Base-by-base conservation (phyloP, 2,329 filamentous ascomycete genomes). In the Cyphellophora europaea region DNA sequence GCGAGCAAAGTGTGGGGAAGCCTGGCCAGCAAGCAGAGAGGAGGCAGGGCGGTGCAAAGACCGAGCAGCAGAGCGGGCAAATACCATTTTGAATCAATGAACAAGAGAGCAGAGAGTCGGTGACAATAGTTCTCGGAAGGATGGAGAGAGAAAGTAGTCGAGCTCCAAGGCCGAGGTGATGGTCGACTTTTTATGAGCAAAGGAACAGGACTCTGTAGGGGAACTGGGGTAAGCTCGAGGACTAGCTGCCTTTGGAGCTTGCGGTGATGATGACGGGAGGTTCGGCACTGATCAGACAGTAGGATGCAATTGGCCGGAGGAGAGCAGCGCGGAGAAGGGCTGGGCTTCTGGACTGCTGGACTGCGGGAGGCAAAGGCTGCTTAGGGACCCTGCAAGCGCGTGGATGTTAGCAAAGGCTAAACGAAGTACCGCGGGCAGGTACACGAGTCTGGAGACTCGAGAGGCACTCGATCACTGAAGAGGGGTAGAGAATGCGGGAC, bases 61-160 rank as follows among this genome's bases (percentile, higher is more conserved):
- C 57, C 73, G 69, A 40, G 72, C 63, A 54, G 72, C 62, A 53
- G 72, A 73, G 58, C 74, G 71, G 56, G 72, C 56, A 71, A 81
- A 76, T 80, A 72, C 68, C 68, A 72, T 72, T 61, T 50, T 71
- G 64, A 63, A 56, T n/a, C 21, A 25, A n/a, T 8, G n/a, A 25
- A 8, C 8, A 25, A 25, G 21, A n/a, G 21, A 25, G 21, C n/a
- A 8, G 21, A 25, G 21, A 25, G 21, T 25, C 21, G 21, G 21
- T 25, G n/a, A n/a, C n/a, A n/a, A n/a, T n/a, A n/a, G n/a, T n/a
- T n/a, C n/a, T n/a, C n/a, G n/a, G n/a, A 25, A n/a, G 8, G 21
- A 25, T 25, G 8, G 8, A n/a, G 8, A n/a, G 21, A 25, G n/a
- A 25, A 25, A 25, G 21, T 8, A 25, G 21, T 25, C 21, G 21